Evolutionary conservation across 192 early-diverging fungal genomes (phyloP).

Genomic region (Coemansia sp.): DNA sequence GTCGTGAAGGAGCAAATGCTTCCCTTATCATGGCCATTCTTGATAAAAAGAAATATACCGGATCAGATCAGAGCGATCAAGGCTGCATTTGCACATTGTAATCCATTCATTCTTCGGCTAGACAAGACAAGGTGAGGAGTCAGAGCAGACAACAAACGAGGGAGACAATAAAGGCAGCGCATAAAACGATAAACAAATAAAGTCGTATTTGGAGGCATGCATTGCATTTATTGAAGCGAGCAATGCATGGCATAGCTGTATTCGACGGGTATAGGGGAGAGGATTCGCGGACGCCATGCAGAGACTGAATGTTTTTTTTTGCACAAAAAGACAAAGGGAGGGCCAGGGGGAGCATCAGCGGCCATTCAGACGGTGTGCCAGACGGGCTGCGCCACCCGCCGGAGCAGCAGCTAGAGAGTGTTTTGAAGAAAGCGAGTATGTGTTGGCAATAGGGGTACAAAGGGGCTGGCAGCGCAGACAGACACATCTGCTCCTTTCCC

Average conservation of each 20-base stretch:
- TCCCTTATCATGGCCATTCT: too few species aligned
- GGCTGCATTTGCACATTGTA: too few species aligned
- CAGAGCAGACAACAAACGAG: neutral
- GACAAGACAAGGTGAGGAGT: too few species aligned
- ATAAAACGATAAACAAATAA: neutral
- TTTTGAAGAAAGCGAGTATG: neutral
- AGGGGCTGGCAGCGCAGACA: too few species aligned
- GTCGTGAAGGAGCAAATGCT: too few species aligned
- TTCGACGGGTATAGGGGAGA: too few species aligned
- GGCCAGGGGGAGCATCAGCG: neutral
- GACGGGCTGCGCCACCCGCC: neutral
- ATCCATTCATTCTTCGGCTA: neutral
- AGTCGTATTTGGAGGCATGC: neutral
- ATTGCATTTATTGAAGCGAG: slow-evolving; percentile 6
- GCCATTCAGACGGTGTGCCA: neutral
- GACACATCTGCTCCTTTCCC: neutral
- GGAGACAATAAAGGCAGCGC: neutral
- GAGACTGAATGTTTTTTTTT: too few species aligned
- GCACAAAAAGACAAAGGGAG: too few species aligned
- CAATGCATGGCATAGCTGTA: too few species aligned
- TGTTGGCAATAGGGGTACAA: neutral
- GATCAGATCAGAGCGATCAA: too few species aligned
- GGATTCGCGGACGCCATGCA: too few species aligned
- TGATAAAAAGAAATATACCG: too few species aligned
- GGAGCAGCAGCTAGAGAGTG: neutral